These are phyloP conservation scores for Apiotrichum veenhuisii DNA, from an alignment of 1,284 basidiomycete genomes.

Conservation along the genomic window DNA sequence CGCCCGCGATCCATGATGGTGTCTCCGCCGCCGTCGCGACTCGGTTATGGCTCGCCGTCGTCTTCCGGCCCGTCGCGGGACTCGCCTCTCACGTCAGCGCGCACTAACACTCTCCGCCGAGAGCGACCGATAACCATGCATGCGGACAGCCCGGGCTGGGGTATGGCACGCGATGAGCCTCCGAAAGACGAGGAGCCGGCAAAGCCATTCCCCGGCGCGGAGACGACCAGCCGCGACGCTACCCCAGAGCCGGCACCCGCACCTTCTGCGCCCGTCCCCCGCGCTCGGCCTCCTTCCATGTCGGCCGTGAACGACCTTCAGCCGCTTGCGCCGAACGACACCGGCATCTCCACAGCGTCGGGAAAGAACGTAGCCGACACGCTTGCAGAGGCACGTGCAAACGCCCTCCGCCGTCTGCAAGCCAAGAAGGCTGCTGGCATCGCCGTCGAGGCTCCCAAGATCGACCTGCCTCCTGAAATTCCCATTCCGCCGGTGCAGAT, in stretches of 20 bases:
- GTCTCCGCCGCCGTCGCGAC: not conserved
- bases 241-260: slow-evolving; percentile 9
- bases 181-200: too few species aligned
- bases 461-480: slow-evolving; percentile 14
- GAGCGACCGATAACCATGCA: not conserved
- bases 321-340: slow-evolving; percentile 22
- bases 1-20: slow-evolving; percentile 16
- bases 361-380: slow-evolving; percentile 32
- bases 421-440: slow-evolving; percentile 33
- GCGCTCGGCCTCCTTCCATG: not conserved
- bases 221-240: slow-evolving; percentile 9
- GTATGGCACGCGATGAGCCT: not conserved
- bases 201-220: not conserved
- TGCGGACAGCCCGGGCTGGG: not conserved
- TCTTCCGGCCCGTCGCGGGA: slow-evolving; percentile 1
- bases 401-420: slow-evolving; percentile 39
- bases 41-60: slow-evolving; percentile 1
- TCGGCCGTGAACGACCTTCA: not conserved
- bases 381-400: slow-evolving; percentile 41
- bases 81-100: too few species aligned
- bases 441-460: slow-evolving; percentile 7
- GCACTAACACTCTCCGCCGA: not conserved
- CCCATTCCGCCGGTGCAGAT: slow-evolving; percentile 1
- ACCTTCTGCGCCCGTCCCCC: slow-evolving; percentile 20
- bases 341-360: slow-evolving; percentile 23